A percentile compares a stretch with the other conserved stretches of the same genome.
Evolutionary conservation across 1,139 yeast genomes (phyloP).

Genomic region (Pichia sp.): DNA sequence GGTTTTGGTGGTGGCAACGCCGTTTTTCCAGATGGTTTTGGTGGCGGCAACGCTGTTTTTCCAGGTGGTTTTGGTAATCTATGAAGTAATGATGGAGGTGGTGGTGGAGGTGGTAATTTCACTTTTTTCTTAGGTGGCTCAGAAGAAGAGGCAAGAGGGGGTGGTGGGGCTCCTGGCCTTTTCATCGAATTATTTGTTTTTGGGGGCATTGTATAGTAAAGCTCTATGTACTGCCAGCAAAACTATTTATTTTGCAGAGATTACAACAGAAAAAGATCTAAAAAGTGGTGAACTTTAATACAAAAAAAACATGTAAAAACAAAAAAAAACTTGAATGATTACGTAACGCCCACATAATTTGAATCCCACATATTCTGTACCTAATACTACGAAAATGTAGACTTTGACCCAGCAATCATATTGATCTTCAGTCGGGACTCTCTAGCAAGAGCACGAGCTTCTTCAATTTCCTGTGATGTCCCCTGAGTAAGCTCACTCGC

Average conservation of each 20-base stretch:
- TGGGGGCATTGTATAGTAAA: not conserved
- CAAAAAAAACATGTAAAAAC: not conserved
- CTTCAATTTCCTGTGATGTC: conserved; percentile 79
- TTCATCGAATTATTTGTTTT: not conserved
- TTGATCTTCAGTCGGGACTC: conserved; percentile 43
- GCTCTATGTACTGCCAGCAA: not conserved
- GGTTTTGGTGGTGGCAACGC: not conserved
- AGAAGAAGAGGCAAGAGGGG: not conserved
- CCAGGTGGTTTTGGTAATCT: conserved; percentile 11
- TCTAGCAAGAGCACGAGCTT: conserved; percentile 76
- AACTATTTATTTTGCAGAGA: not conserved
- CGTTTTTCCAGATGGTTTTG: conserved; percentile 26
- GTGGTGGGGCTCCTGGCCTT: not conserved
- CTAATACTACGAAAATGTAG: not conserved
- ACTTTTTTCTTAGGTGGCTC: conserved; percentile 15
- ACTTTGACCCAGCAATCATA: not conserved
- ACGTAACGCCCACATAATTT: not conserved
- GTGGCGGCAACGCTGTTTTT: conserved; percentile 23
- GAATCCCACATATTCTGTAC: not conserved
- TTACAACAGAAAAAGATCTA: not conserved
- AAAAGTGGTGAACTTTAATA: not conserved
- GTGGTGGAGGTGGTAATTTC: conserved; percentile 22
- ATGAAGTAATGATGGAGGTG: conserved; percentile 2
- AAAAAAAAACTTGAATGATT: not conserved
- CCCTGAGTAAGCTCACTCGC: conserved; percentile 74